These are phyloP conservation scores for Epichloe scottii DNA, from an alignment of 2,329 filamentous ascomycete genomes.

Conservation along the genomic window DNA sequence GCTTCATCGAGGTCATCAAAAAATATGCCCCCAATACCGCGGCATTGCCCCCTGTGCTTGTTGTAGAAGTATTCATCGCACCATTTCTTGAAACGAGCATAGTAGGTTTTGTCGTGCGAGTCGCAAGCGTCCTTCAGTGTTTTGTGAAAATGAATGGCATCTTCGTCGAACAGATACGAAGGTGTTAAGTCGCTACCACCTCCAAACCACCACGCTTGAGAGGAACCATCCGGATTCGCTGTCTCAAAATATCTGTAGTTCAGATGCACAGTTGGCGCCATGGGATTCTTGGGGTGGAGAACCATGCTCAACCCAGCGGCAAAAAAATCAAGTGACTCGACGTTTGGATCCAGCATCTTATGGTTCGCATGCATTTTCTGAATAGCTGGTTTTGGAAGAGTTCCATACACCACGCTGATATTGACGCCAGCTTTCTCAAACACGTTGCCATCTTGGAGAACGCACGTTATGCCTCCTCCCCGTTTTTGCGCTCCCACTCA, in stretches of 20 bases:
- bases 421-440: conserved; percentile 98
- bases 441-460: conserved; percentile 89
- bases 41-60: conserved; percentile 76
- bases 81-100: conserved; percentile 92
- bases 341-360: conserved; percentile 68
- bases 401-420: conserved; percentile 88
- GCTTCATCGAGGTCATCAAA: conserved; percentile 91
- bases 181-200: conserved; percentile 91
- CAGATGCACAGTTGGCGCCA: conserved; percentile 93
- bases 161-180: conserved; percentile 89
- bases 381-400: conserved; percentile 75
- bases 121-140: conserved; percentile 90
- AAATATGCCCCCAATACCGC: conserved; percentile 92
- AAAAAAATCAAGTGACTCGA: conserved; percentile 87
- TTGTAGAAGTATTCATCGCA: conserved; percentile 96
- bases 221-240: conserved; percentile 66
- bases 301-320: conserved; percentile 88
- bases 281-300: conserved; percentile 85
- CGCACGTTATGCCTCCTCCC: conserved; percentile 91
- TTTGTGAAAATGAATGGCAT: conserved; percentile 92
- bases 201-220: conserved; percentile 95
- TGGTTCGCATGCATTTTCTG: conserved; percentile 90
- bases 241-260: conserved; percentile 99
- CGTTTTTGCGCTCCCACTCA: conserved; percentile 76
- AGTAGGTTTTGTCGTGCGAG: conserved; percentile 83